Conservation (phyloP, 306 rosid species). For the Cicer arietinum region DNA sequence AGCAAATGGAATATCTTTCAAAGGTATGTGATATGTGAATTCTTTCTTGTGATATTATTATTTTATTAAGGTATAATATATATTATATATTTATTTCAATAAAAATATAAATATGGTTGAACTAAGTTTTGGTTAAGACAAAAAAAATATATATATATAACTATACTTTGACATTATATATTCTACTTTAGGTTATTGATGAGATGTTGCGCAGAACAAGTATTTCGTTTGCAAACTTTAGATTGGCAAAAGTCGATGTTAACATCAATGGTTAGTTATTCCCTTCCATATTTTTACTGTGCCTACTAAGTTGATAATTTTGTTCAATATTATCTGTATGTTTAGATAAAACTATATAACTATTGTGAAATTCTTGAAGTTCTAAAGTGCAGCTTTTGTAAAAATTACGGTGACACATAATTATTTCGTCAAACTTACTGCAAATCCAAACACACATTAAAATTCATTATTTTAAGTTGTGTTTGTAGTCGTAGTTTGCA, state of each 20-base stretch:
- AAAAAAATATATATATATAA: not conserved
- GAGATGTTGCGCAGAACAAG: conserved; percentile 64
- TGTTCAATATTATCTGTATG: not conserved
- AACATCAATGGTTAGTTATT: conserved; percentile 55
- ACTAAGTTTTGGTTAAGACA: too few species aligned
- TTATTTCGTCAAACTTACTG: too few species aligned
- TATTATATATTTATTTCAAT: too few species aligned
- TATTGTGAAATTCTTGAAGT: too few species aligned
- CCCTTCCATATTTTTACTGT: not conserved
- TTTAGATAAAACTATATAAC: too few species aligned
- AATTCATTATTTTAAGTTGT: not conserved
- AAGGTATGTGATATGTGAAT: conserved; percentile 46
- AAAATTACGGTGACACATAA: too few species aligned
- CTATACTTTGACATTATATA: conserved; percentile 2
- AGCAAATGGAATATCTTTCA: conserved; percentile 66
- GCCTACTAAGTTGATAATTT: not conserved
- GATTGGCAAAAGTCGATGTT: conserved; percentile 68
- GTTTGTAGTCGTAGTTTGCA: not conserved
- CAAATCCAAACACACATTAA: too few species aligned
- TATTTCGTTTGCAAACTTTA: conserved; percentile 58
- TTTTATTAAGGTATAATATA: not conserved
- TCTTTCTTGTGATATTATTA: not conserved
- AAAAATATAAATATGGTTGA: too few species aligned
- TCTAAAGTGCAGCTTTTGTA: too few species aligned
- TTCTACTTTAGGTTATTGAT: conserved; percentile 57